Evolutionary conservation across 176 grass and related monocot genomes (phyloP), one percentile per base, ranked within the genome.

Genomic region (Musa itinerans): DNA sequence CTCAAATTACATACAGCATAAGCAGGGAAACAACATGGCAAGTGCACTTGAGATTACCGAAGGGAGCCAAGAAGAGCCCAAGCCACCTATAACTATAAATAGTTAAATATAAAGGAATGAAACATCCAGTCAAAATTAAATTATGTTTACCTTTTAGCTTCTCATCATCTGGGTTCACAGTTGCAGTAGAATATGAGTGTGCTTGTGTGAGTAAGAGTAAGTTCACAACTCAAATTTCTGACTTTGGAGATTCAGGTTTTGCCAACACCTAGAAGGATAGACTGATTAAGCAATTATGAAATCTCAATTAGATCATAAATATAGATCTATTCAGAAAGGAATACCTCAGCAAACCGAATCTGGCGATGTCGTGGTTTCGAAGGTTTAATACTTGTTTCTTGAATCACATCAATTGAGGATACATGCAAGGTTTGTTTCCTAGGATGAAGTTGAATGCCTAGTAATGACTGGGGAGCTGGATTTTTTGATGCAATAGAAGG

Each of bases 261-360:
- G 88, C 54, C n/a, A 89, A 76, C 78, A 85, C 90, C 90, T 87
- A 70, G 65, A 83, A 63, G 77, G 74, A 65, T 73, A 83, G n/a
- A 55, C 53, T 84, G 2, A 66, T 51, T 54, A 76, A 72, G 12
- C 8, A 56, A 15, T 22, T 75, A 19, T 7, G 9, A 74, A 52
- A 15, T 2, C 20, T 34, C 50, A 65, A 75, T 68, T 62, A 79
- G 11, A 62, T 77, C 53, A 59, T 11, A 59, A 51, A n/a, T 61
- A 83, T 19, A 56, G 24, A 27, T 83, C 1, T 66, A 68, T 63
- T 55, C 68, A 54, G 50, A 43, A 69, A 84, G 14, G 11, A 82
- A 83, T 89, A 99, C 95, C 86, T 99, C 84, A 67, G 81, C 84
- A 90, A 98, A 94, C 66, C 82, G 80, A 89, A 85, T 93, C 66